These are phyloP conservation scores for Scalesia atractyloides DNA, from an alignment of 129 eudicot species.

Conservation along the genomic window DNA sequence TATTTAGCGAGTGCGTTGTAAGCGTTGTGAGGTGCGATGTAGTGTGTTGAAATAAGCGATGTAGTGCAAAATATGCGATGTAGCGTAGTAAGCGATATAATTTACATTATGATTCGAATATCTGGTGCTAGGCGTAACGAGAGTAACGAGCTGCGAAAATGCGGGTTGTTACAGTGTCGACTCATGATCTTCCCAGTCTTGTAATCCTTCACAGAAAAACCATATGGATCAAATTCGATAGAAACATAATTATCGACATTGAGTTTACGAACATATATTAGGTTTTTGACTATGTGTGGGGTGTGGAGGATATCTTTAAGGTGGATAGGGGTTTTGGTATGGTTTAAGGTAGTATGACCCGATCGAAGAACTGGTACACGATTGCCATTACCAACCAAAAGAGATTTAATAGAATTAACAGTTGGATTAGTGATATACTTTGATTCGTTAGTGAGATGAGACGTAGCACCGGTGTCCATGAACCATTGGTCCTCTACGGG, in stretches of 20 bases:
- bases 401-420: not conserved
- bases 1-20: too few relatives aligned
- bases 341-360: not conserved
- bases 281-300: not conserved
- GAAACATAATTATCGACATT: not conserved
- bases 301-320: not conserved
- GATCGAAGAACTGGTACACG: not conserved
- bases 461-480: not conserved
- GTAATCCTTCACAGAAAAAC: not conserved
- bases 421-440: not conserved
- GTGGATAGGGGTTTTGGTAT: not conserved
- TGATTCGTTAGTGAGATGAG: not conserved
- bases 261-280: not conserved
- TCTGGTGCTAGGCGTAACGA: too few relatives aligned
- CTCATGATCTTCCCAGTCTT: not conserved
- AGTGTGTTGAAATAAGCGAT: too few relatives aligned
- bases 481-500: not conserved
- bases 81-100: too few relatives aligned
- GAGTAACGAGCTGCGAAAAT: too few relatives aligned
- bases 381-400: not conserved
- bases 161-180: too few relatives aligned
- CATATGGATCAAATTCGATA: not conserved
- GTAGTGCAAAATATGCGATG: too few relatives aligned
- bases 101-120: too few relatives aligned
- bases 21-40: too few relatives aligned